Conservation (phyloP, 768 basidiomycete species). For the Floccularia luteovirens region DNA sequence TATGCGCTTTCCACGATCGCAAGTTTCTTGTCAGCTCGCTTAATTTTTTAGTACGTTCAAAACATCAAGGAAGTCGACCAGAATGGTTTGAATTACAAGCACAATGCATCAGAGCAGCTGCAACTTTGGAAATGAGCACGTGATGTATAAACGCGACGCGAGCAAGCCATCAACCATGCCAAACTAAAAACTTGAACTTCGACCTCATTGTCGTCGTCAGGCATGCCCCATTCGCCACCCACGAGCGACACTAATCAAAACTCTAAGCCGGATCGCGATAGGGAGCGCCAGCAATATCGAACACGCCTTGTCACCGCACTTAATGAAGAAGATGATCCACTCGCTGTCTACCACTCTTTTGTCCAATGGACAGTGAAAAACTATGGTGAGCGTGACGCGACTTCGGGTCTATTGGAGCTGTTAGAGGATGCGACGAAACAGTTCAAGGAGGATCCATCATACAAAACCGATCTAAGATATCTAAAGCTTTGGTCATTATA, state of each 20-base stretch:
- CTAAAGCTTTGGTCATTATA: conserved; percentile 89
- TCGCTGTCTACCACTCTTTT: conserved; percentile 80
- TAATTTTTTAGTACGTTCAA: too few species aligned
- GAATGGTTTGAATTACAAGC: too few species aligned
- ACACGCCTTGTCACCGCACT: conserved; percentile 42
- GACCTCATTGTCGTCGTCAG: conserved; percentile 9
- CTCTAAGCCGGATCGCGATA: conserved; percentile 17
- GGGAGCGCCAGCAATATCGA: conserved; percentile 26
- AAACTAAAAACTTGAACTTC: conserved; percentile 9
- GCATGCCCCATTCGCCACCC: conserved; percentile 6
- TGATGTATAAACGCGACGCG: conserved; percentile 13
- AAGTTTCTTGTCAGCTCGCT: too few species aligned
- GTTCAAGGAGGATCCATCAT: conserved; percentile 78
- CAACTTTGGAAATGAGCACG: too few species aligned
- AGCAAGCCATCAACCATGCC: conserved; percentile 10
- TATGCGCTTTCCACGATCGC: too few species aligned
- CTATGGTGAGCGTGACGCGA: conserved; percentile 61
- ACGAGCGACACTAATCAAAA: conserved; percentile 11
- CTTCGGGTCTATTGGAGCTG: conserved; percentile 71
- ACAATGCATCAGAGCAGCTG: too few species aligned
- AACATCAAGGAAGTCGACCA: too few species aligned
- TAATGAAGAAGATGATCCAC: conserved; percentile 77
- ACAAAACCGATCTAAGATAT: conserved; percentile 85
- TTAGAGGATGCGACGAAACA: conserved; percentile 78
- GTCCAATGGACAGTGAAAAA: conserved; percentile 85